Evolutionary conservation across 495 filamentous ascomycete species (phyloP).

Genomic region (Talaromyces stipitatus): DNA sequence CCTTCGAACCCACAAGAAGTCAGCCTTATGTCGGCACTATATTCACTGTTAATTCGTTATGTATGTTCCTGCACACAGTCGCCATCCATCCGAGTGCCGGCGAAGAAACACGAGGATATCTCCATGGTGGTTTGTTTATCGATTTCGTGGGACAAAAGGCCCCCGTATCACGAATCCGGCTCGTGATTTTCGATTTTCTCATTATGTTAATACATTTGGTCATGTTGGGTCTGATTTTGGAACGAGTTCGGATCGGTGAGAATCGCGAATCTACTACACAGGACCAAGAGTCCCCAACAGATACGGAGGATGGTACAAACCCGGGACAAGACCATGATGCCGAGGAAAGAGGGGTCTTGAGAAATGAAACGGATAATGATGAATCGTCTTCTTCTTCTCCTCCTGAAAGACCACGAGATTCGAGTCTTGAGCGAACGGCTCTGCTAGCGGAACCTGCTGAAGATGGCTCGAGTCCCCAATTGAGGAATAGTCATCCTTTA

Average conservation of each 20-base stretch:
- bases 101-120: slow-evolving; percentile 70
- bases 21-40: slow-evolving; percentile 65
- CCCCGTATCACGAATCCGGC: slow-evolving; percentile 56
- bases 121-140: slow-evolving; percentile 78
- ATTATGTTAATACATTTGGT: slow-evolving; percentile 62
- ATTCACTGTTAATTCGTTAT: slow-evolving; percentile 61
- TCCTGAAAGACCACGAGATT: slow-evolving; percentile 36
- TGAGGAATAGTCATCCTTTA: slow-evolving; percentile 37
- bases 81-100: slow-evolving; percentile 55
- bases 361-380: slow-evolving; percentile 32
- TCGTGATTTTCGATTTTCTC: slow-evolving; percentile 57
- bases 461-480: slow-evolving; percentile 16
- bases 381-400: no score
- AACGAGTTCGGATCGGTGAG: slow-evolving; percentile 47
- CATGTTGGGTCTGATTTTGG: slow-evolving; percentile 65
- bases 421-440: slow-evolving; percentile 27
- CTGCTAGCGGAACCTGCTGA: slow-evolving; percentile 37
- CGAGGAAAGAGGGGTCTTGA: slow-evolving; percentile 70
- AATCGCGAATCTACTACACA: slow-evolving; percentile 10
- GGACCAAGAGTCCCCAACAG: slow-evolving; percentile 11
- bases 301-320: slow-evolving; percentile 7
- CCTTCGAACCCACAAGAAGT: slow-evolving; percentile 53
- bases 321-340: slow-evolving; percentile 63
- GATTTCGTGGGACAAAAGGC: slow-evolving; percentile 83
- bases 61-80: slow-evolving; percentile 63